A percentile compares a stretch with the other conserved stretches of the same genome.
Evolutionary conservation across 306 rosid genomes (phyloP).

Genomic region (Mimosa bimucronata): DNA sequence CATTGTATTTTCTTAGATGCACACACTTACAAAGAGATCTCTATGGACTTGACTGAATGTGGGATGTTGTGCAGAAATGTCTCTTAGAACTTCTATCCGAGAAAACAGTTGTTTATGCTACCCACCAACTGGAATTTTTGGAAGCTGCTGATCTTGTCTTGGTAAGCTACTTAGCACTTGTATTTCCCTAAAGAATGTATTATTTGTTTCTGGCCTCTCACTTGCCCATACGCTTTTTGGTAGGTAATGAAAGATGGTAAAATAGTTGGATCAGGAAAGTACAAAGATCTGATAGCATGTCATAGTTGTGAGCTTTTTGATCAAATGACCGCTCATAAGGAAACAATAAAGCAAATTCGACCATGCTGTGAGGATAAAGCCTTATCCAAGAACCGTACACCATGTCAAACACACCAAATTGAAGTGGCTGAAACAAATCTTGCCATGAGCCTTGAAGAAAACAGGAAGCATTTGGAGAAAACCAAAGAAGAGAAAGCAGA

Average conservation of each 20-base stretch:
- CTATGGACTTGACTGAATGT: constrained; percentile 20
- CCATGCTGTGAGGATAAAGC: constrained; percentile 51
- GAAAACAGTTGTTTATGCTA: constrained; percentile 87
- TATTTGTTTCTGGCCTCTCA: constrained; percentile 3
- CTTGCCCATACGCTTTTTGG: neutral
- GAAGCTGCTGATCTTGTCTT: constrained; percentile 81
- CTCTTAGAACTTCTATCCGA: constrained; percentile 67
- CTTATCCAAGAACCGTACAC: constrained; percentile 34
- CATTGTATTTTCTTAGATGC: neutral
- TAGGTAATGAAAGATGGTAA: constrained; percentile 86
- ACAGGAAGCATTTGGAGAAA: constrained; percentile 46
- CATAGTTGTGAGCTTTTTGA: constrained; percentile 63
- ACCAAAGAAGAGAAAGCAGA: constrained; percentile 69
- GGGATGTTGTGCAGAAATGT: constrained; percentile 76
- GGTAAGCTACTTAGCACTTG: constrained; percentile 50
- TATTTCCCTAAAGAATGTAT: constrained; percentile 6
- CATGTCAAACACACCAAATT: constrained; percentile 51
- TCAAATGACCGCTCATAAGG: constrained; percentile 85
- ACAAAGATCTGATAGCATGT: constrained; percentile 65
- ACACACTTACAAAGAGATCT: neutral
- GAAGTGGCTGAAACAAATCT: constrained; percentile 60
- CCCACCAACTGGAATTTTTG: constrained; percentile 89
- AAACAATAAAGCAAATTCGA: constrained; percentile 62
- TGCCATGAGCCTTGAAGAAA: constrained; percentile 37
- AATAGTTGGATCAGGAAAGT: constrained; percentile 72